phyloP scores from a whole-genome alignment of 805 yeast genomes.

The Starmera dryadoides region DNA sequence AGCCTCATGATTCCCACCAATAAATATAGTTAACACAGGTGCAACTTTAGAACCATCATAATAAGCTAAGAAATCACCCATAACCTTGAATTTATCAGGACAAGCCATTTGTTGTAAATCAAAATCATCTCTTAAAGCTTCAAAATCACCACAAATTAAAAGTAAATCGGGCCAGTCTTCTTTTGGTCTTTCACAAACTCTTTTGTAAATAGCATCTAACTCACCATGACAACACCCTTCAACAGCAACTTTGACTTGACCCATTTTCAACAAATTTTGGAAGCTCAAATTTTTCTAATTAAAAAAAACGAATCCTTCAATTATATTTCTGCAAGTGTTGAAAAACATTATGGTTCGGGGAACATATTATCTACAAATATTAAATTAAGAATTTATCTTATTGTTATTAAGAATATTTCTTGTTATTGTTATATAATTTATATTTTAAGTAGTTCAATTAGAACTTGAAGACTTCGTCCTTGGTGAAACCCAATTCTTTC shows the following conservation, averaged over 20 bases:
- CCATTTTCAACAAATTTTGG: neutral
- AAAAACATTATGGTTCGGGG: neutral
- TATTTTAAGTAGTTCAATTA: conserved; percentile 24
- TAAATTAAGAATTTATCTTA: too few relatives aligned
- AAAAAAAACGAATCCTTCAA: too few relatives aligned
- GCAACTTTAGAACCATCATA: conserved; percentile 54
- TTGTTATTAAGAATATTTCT: too few relatives aligned
- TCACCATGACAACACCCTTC: conserved; percentile 93
- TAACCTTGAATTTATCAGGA: conserved; percentile 63
- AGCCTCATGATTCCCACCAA: conserved; percentile 96
- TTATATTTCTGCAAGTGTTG: neutral
- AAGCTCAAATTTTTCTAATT: too few relatives aligned
- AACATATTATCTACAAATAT: neutral
- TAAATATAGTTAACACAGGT: conserved; percentile 70
- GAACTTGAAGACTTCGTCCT: conserved; percentile 86
- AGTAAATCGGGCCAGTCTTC: conserved; percentile 43
- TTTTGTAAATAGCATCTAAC: conserved; percentile 48
- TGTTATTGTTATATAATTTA: neutral
- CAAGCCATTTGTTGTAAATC: conserved; percentile 71
- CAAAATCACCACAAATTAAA: conserved; percentile 88
- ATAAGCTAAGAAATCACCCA: conserved; percentile 80
- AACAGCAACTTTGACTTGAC: conserved; percentile 45
- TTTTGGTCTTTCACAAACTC: conserved; percentile 17
- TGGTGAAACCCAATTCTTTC: conserved; percentile 80
- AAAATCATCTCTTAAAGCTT: conserved; percentile 55